Base-by-base conservation (phyloP, 2,329 filamentous ascomycete species). In the Alternaria brassicicola region DNA sequence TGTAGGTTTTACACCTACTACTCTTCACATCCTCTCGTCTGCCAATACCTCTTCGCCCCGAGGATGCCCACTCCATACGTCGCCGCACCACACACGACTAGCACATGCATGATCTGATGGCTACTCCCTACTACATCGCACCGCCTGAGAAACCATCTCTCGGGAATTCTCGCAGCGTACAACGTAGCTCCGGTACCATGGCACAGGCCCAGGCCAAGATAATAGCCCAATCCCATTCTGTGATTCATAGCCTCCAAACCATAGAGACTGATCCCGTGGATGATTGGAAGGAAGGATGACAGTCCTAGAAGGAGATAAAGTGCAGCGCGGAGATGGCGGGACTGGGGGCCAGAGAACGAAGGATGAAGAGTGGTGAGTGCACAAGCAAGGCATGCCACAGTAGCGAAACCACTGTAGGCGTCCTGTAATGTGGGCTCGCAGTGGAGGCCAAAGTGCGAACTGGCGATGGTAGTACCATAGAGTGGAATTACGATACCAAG, bases 381-480 rank as follows among this genome's bases (percentile, higher is more conserved):
- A 57, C 80, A 82, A 9, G 51, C 55, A 9, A 71, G 57, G 0
- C 64, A 36, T 21, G 55, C 57, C 19, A 55, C 17, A 10, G 63
- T 62, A 15, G 78, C 79, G 10, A 77, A 57, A 1, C 57, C 55
- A 68, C 73, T 73, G 63, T 83, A 83, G 0, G 64, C 50, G 4
- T 62, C 59, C 46, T 73, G 76, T 15, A 77, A 58, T 9, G 25
- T 9, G 2, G 65, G 47, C 8, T 77, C 64, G 58, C 77, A 80
- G 23, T 75, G 72, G 61, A 85, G 82, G 25, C 77, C 78, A 67
- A 83, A 83, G 66, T 82, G 81, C 60, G 97, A 79, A 58, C 89
- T 90, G 3, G 93, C 92, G 47, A 97, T 86, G 72, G 93, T 96
- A 73, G 90, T 93, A 10, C 93, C 94, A 59, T 92, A 89, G 55